phyloP scores from a whole-genome alignment of 2,329 filamentous ascomycete species.

The Paramyrothecium sp. region DNA sequence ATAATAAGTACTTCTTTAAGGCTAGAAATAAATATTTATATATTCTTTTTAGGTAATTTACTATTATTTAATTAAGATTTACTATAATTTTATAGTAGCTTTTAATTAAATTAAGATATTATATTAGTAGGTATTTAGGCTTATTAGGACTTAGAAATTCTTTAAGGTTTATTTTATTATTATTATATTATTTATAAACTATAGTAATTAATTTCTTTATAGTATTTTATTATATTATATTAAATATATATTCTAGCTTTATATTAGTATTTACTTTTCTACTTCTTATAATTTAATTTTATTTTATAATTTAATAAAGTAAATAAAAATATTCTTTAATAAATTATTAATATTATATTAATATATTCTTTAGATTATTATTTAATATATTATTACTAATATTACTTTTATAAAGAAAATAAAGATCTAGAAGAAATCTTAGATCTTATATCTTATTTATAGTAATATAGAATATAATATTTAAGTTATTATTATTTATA shows the following conservation, averaged over 20 bases:
- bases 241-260: background rate
- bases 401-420: too few relatives aligned
- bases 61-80: background rate
- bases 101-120: background rate
- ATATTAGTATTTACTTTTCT: background rate
- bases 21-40: background rate
- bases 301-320: background rate
- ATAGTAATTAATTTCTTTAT: background rate
- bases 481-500: too few relatives aligned
- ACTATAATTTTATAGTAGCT: background rate
- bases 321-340: background rate
- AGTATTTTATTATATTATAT: too few relatives aligned
- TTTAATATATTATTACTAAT: too few relatives aligned
- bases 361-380: too few relatives aligned
- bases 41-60: background rate
- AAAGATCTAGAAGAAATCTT: too few relatives aligned
- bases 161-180: background rate
- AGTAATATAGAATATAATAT: too few relatives aligned
- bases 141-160: conserved; percentile 2
- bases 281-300: background rate
- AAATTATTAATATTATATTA: background rate
- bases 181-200: background rate
- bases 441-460: too few relatives aligned
- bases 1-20: background rate
- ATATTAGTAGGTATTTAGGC: background rate